Evolutionary conservation across 139 green algal species (phyloP).

Genomic region (Nannochloris sp.): DNA sequence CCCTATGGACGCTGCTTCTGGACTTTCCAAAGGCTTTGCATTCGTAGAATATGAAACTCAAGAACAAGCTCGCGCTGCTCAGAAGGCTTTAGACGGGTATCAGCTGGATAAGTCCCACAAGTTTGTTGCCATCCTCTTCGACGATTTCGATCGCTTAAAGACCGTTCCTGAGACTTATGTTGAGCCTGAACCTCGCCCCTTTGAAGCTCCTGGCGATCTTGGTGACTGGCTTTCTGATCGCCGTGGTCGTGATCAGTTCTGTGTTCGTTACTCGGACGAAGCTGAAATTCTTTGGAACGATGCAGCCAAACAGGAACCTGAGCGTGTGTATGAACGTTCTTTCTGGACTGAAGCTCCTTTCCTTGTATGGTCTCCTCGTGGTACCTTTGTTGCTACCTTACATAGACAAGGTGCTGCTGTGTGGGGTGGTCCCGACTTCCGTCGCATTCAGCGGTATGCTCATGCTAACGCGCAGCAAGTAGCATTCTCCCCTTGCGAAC

Average conservation of each 20-base stretch:
- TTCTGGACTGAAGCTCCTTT: constrained; percentile 88
- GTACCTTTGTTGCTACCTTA: constrained; percentile 77
- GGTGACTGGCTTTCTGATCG: constrained; percentile 80
- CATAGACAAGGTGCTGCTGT: constrained; percentile 82
- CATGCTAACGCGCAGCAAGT: constrained; percentile 69
- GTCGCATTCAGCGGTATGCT: constrained; percentile 55
- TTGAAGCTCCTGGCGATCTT: neutral
- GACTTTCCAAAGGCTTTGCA: constrained; percentile 81
- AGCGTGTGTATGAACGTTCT: constrained; percentile 52
- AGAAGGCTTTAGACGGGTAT: constrained; percentile 60
- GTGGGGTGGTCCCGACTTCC: constrained; percentile 81
- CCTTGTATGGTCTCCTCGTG: constrained; percentile 85
- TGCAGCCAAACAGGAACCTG: constrained; percentile 13
- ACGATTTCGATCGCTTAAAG: constrained; percentile 83
- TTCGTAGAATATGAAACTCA: constrained; percentile 89
- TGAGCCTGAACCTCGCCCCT: constrained; percentile 14
- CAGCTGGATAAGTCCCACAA: constrained; percentile 95
- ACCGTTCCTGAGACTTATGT: constrained; percentile 53
- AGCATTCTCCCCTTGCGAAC: constrained; percentile 83
- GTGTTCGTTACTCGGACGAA: constrained; percentile 73
- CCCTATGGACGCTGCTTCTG: constrained; percentile 65
- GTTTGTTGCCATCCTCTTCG: constrained; percentile 86
- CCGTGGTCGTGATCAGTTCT: constrained; percentile 91
- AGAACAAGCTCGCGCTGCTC: constrained; percentile 31
- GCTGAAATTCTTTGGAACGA: constrained; percentile 81